These are phyloP conservation scores for Penicillium ucsense DNA, from an alignment of 495 filamentous ascomycete species.

Conservation along the genomic window DNA sequence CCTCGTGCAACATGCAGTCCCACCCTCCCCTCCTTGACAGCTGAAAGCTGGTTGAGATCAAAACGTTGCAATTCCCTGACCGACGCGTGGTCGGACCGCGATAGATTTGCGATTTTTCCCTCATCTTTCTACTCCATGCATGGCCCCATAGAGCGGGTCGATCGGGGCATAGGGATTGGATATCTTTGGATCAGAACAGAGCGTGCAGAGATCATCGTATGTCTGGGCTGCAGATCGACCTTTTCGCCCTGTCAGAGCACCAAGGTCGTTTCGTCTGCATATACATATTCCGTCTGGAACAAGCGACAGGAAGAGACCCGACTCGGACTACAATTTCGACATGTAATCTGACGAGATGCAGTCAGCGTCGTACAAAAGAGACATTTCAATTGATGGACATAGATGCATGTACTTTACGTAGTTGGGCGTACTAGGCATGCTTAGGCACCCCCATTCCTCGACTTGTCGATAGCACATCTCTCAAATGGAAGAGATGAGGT, in stretches of 20 bases:
- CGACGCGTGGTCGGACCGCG: too few species aligned
- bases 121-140: slow-evolving; percentile 2
- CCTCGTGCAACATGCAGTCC: too few species aligned
- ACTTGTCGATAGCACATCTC: background rate
- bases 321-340: background rate
- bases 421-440: too few species aligned
- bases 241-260: background rate
- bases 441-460: too few species aligned
- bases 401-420: too few species aligned
- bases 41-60: background rate
- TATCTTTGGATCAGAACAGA: background rate
- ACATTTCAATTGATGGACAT: background rate
- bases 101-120: background rate
- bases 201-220: slow-evolving; percentile 8
- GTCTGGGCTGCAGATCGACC: background rate
- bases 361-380: background rate
- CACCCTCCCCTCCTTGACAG: too few species aligned
- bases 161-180: slow-evolving; percentile 9
- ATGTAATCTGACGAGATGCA: background rate
- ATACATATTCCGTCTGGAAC: too few species aligned
- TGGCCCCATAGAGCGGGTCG: slow-evolving; percentile 3
- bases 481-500: too few species aligned
- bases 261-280: background rate
- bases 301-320: background rate
- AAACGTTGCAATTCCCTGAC: background rate